A percentile compares a stretch with the other conserved stretches of the same genome.
Conservation (phyloP, 108 stramenopile genomes). For the Aurantiochytrium sp. region DNA sequence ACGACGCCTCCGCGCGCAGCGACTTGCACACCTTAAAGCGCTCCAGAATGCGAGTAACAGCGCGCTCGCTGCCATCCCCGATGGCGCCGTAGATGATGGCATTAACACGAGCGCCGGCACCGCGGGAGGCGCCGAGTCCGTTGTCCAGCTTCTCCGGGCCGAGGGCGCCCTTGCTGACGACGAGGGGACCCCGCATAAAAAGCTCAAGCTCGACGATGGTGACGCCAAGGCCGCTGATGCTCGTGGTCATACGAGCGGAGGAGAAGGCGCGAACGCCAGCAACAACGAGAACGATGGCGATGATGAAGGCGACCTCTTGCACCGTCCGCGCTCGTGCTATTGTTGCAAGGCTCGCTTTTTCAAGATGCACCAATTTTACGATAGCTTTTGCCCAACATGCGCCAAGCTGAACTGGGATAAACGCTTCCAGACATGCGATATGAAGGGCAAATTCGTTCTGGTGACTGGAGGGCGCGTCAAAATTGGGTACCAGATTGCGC, state of each 20-base stretch:
- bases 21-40: background rate
- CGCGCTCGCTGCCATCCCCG: background rate
- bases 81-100: background rate
- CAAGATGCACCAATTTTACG: slow-evolving; percentile 74
- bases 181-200: no score
- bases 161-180: background rate
- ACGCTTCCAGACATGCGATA: slow-evolving; percentile 59
- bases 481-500: slow-evolving; percentile 71
- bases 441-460: slow-evolving; percentile 53
- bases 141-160: background rate
- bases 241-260: background rate
- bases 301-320: slow-evolving; percentile 28
- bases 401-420: slow-evolving; percentile 70
- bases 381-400: slow-evolving; percentile 74
- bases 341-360: slow-evolving; percentile 70
- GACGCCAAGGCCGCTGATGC: background rate
- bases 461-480: slow-evolving; percentile 81
- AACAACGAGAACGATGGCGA: background rate
- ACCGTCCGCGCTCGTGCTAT: slow-evolving; percentile 75
- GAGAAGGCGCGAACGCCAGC: background rate
- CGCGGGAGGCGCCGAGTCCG: background rate
- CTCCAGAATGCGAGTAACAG: background rate
- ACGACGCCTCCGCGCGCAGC: background rate
- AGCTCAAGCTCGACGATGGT: no score
- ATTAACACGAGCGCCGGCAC: background rate